These are phyloP conservation scores for Paracoccidioides brasiliensis DNA, from an alignment of 2,329 filamentous ascomycete species.

Conservation along the genomic window DNA sequence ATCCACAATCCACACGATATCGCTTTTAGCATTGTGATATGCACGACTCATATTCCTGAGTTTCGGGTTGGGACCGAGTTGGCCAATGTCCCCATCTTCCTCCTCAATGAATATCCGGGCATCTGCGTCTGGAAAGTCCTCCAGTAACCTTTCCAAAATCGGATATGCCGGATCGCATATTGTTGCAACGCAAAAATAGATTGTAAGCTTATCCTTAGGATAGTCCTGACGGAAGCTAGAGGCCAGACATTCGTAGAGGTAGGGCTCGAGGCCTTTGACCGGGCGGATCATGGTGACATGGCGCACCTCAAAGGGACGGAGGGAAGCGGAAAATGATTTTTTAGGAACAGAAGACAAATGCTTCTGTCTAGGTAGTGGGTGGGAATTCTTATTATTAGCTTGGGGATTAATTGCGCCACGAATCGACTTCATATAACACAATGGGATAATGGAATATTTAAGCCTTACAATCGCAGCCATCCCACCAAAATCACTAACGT, in stretches of 20 bases:
- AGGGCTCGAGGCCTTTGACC: constrained; percentile 80
- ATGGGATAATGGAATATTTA: neutral
- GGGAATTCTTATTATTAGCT: neutral
- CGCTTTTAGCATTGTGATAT: constrained; percentile 75
- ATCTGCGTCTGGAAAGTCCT: constrained; percentile 60
- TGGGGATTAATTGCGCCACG: too few species aligned
- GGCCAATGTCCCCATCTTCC: constrained; percentile 47
- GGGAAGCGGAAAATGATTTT: constrained; percentile 28
- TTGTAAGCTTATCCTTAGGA: constrained; percentile 58
- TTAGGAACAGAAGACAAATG: constrained; percentile 38
- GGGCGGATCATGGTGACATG: constrained; percentile 85
- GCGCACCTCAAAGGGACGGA: constrained; percentile 43
- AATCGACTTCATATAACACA: neutral
- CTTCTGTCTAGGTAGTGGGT: constrained; percentile 36
- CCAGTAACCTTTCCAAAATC: constrained; percentile 55
- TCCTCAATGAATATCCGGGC: constrained; percentile 65
- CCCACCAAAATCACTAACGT: constrained; percentile 45
- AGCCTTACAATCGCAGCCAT: constrained; percentile 44
- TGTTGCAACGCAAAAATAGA: constrained; percentile 70
- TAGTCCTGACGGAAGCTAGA: constrained; percentile 76
- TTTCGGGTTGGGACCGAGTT: constrained; percentile 92
- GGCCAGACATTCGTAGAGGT: constrained; percentile 82
- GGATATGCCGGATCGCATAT: constrained; percentile 63
- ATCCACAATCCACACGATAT: constrained; percentile 88
- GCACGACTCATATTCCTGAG: constrained; percentile 91